A percentile compares a stretch with the other conserved stretches of the same genome.
Conservation (phyloP, 192 early-diverging fungal species). For the Coemansia asiatica region DNA sequence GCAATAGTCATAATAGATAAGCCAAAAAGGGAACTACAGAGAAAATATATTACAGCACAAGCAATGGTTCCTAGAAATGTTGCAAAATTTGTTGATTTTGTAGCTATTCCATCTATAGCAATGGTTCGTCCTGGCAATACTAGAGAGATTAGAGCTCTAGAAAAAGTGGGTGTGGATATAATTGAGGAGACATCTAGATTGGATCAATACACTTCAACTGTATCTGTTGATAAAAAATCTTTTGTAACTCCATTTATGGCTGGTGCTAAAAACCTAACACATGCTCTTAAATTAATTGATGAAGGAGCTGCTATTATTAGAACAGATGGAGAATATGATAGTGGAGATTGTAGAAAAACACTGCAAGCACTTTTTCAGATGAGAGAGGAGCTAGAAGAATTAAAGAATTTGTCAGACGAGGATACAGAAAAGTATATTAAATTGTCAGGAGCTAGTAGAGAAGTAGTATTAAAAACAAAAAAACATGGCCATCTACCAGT, state of each 20-base stretch:
- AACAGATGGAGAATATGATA: conserved; percentile 91
- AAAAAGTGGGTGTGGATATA: conserved; percentile 1
- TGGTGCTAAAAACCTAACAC: conserved; percentile 84
- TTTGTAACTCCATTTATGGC: conserved; percentile 91
- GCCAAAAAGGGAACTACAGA: not conserved
- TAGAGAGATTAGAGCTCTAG: conserved; percentile 76
- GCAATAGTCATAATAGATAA: not conserved
- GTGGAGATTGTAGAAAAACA: conserved; percentile 86
- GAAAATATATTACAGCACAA: not conserved
- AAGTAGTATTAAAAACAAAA: conserved; percentile 81
- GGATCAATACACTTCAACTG: conserved; percentile 62
- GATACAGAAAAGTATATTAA: conserved; percentile 83
- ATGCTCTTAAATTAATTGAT: conserved; percentile 84
- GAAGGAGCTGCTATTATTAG: conserved; percentile 96
- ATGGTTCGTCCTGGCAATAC: conserved; percentile 95
- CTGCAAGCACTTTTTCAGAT: conserved; percentile 81
- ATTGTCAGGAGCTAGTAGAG: conserved; percentile 76
- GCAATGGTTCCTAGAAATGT: not conserved
- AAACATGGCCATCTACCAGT: conserved; percentile 86
- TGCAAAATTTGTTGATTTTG: not conserved
- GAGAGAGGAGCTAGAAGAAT: conserved; percentile 47
- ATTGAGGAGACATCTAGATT: conserved; percentile 25
- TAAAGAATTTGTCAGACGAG: conserved; percentile 63
- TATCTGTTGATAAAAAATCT: conserved; percentile 86
- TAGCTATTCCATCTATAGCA: conserved; percentile 86